phyloP scores from a whole-genome alignment of 129 eudicot species.

The Pseudognaphalium luteoalbum region DNA sequence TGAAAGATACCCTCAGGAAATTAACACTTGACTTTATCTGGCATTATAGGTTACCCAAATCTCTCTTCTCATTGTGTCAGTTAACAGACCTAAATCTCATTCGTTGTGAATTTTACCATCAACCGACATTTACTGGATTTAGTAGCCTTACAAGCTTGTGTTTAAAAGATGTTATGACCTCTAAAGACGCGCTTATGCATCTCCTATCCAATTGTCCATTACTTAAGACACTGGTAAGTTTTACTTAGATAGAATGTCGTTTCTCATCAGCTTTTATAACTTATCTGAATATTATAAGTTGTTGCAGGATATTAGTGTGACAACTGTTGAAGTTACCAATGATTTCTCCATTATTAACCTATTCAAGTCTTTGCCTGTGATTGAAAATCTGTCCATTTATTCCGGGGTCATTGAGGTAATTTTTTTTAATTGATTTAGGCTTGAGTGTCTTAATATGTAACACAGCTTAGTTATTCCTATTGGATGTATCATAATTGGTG shows the following conservation, averaged over 20 bases:
- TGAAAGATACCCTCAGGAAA: background rate
- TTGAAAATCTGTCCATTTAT: conserved; percentile 25
- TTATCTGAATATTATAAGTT: conserved; percentile 7
- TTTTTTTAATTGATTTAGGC: background rate
- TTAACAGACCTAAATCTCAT: too few relatives aligned
- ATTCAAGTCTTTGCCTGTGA: conserved; percentile 11
- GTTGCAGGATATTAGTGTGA: conserved; percentile 1
- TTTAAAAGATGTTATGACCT: too few relatives aligned
- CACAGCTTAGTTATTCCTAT: too few relatives aligned
- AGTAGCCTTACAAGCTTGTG: too few relatives aligned
- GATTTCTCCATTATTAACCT: conserved; percentile 2
- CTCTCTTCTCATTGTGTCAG: too few relatives aligned
- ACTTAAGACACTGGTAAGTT: too few relatives aligned
- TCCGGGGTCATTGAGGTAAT: conserved; percentile 22
- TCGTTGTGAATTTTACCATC: background rate
- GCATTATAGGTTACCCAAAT: background rate
- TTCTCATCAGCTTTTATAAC: background rate
- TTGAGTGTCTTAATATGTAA: too few relatives aligned
- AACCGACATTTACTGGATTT: background rate
- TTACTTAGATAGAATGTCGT: background rate
- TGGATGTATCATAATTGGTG: too few relatives aligned
- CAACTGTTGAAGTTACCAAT: background rate
- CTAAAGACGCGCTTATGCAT: too few relatives aligned
- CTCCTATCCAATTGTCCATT: too few relatives aligned
- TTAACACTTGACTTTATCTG: background rate